Conservation (phyloP, 345 rosid species). For the Populus nigra region DNA sequence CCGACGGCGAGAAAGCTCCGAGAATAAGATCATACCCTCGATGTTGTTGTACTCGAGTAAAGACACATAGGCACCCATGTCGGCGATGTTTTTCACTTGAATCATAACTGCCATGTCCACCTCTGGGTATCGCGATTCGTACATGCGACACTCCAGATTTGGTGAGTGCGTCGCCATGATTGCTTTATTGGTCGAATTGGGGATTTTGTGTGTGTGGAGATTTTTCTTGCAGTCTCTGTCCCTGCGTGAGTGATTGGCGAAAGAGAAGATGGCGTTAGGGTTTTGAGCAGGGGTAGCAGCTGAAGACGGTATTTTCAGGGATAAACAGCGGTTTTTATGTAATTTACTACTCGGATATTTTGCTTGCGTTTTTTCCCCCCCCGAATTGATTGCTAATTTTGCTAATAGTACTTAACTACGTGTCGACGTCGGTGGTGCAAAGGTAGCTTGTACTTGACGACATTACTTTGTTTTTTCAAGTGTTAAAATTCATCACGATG, state of each 20-base stretch:
- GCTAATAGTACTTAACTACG: no score
- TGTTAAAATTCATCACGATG: no score
- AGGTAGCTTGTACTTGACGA: no score
- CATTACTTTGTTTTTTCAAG: no score
- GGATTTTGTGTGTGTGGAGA: neutral
- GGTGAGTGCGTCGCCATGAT: conserved; percentile 57
- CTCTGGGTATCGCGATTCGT: conserved; percentile 89
- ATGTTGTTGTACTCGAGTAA: conserved; percentile 95
- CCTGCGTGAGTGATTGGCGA: neutral
- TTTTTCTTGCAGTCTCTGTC: neutral
- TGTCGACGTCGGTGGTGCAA: no score
- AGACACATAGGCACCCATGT: conserved; percentile 96
- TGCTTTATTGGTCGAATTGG: neutral
- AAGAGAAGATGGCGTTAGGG: neutral
- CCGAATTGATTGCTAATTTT: no score
- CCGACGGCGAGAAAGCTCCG: conserved; percentile 98
- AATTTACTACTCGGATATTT: neutral
- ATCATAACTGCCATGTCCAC: conserved; percentile 99
- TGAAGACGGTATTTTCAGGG: neutral
- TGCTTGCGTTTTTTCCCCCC: no score
- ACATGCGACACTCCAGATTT: conserved; percentile 94
- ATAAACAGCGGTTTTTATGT: neutral
- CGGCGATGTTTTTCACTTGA: conserved; percentile 92
- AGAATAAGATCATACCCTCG: conserved; percentile 95
- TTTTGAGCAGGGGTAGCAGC: neutral